Base-by-base conservation (phyloP, 495 filamentous ascomycete genomes). In the Bacidia gigantensis region DNA sequence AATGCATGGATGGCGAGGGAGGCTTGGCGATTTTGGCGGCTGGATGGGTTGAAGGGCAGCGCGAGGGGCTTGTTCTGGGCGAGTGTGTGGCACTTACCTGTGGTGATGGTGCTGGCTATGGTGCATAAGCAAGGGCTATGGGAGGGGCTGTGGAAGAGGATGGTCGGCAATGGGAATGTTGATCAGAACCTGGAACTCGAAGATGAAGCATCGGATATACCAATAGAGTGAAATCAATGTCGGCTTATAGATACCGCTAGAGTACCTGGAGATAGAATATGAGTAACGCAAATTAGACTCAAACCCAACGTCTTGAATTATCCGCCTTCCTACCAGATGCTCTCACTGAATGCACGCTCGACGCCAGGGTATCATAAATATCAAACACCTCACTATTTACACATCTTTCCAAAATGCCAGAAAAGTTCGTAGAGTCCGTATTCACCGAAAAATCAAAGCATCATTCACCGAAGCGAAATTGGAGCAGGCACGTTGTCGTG, bases 51-150 rank as follows among this genome's bases (percentile, higher is more conserved):
- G 42, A 79, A 84, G 56, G 93, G 93, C 3, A 84, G 72, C 40
- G 93, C 93, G 5, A 79, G 87, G 42, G 83, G 82, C 3, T 62
- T 98, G 52, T 98, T 98, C 67, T 98, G 92, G 92, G 87, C 92
- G 0, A 93, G 87, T 66, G 88, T 98, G 22, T 98, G 92, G 92
- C 89, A 96, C 69, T 60, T 98, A 35, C 92, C 92, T 0, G 86
- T 86, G 42, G 75, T 96, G 21, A 80, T 98, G 72, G 86, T 95
- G 52, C 69, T 96, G 53, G 93, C 88, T 38, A 84, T 97, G 64
- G 79, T 81, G 44, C 88, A 92, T 63, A 98, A 98, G 77, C 95
- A 89, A 69, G 93, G 89, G 0, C 72, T 97, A 59, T 95, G 87
- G 88, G 77, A 84, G 57, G 75, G 89, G 32, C 76, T 95, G 20